phyloP scores from a whole-genome alignment of 139 green algal species.

The Penium margaritaceum region DNA sequence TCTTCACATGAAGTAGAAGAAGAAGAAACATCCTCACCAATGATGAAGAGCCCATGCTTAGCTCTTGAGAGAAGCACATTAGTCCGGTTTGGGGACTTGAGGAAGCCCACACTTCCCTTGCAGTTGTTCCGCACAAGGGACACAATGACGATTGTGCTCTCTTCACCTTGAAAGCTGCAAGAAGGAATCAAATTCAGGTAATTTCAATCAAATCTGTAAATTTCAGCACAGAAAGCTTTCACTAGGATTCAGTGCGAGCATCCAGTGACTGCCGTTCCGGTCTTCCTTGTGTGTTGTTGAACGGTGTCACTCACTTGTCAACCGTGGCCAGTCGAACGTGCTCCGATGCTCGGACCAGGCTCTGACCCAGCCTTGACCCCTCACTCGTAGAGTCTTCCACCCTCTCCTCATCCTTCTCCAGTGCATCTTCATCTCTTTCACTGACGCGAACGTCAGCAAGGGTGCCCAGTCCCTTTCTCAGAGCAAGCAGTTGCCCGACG shows the following conservation, averaged over 20 bases:
- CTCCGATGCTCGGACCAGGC: neutral
- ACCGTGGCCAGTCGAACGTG: conserved; percentile 61
- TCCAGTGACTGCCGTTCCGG: too few species aligned
- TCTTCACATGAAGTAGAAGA: neutral
- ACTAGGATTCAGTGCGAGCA: too few species aligned
- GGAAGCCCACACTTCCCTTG: conserved; percentile 62
- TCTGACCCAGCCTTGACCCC: neutral
- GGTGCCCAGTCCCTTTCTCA: conserved; percentile 32
- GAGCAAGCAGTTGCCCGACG: conserved; percentile 63
- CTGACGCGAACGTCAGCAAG: conserved; percentile 52
- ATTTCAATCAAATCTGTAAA: too few species aligned
- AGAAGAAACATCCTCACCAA: neutral
- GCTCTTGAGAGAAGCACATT: conserved; percentile 74
- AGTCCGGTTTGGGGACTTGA: conserved; percentile 62
- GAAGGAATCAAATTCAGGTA: too few species aligned
- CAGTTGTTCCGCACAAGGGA: conserved; percentile 66
- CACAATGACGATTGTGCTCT: conserved; percentile 58
- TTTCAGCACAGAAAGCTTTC: too few species aligned
- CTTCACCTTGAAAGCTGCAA: conserved; percentile 56
- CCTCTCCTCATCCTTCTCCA: conserved; percentile 51
- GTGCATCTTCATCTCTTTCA: conserved; percentile 54
- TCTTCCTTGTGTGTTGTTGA: too few species aligned
- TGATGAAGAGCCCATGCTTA: conserved; percentile 53
- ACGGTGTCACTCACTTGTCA: conserved; percentile 70
- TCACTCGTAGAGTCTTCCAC: conserved; percentile 1